phyloP scores from a whole-genome alignment of 164 flowering plant species.

The Piper longum region DNA sequence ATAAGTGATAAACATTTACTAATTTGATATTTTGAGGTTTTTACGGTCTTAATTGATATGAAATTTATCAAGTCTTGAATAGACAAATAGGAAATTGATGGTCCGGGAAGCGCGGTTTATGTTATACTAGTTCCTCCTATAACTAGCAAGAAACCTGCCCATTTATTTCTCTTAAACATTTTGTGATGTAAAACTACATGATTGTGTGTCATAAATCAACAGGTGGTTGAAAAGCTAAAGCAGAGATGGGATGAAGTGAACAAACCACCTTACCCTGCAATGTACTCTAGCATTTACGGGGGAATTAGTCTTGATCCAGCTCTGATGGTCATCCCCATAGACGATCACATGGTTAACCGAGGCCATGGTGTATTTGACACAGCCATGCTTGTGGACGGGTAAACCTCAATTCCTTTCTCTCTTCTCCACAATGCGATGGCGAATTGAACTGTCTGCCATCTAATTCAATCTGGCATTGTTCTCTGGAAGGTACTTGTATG shows the following conservation, averaged over 20 bases:
- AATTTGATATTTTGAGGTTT: no score
- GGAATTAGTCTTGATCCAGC: conserved; percentile 79
- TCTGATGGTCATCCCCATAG: conserved; percentile 82
- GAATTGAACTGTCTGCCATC: not conserved
- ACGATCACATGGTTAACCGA: conserved; percentile 95
- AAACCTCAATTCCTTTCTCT: conserved; percentile 4
- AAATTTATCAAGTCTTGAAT: no score
- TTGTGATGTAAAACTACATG: no score
- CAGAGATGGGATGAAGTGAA: conserved; percentile 41
- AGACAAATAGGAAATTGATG: not conserved
- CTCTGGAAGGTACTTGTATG: conserved; percentile 47
- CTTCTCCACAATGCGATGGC: not conserved
- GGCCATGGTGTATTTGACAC: conserved; percentile 96
- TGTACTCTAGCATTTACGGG: conserved; percentile 73
- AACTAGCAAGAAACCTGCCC: not conserved
- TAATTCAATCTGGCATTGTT: not conserved
- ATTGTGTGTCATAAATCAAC: not conserved
- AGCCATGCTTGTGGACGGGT: conserved; percentile 67
- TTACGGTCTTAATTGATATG: no score
- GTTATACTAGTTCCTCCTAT: not conserved
- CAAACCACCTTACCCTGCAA: conserved; percentile 66
- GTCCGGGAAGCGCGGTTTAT: not conserved
- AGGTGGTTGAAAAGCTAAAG: conserved; percentile 66
- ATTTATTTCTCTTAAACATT: not conserved
- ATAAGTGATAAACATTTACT: not conserved